Conservation (phyloP, 164 flowering plant species). For the Piper betle region DNA sequence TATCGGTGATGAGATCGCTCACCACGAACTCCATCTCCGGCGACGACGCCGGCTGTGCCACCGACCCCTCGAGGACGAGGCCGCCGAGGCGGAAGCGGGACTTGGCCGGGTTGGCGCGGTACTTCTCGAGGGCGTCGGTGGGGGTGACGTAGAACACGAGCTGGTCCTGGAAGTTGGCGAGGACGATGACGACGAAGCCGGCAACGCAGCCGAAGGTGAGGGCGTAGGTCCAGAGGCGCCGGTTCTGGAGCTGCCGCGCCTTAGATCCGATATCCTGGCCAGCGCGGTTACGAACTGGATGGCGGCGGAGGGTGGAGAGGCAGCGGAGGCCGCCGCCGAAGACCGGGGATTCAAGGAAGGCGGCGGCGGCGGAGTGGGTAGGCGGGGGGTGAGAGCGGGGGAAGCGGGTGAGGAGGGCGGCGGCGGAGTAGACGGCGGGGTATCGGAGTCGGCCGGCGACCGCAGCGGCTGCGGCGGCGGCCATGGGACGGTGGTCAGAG, state of each 20-base stretch:
- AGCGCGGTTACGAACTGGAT: conserved; percentile 23
- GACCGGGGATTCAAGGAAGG: not conserved
- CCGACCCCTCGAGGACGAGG: conserved; percentile 74
- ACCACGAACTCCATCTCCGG: conserved; percentile 71
- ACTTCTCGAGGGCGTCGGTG: conserved; percentile 58
- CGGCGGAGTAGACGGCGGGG: not conserved
- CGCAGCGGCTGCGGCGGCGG: not conserved
- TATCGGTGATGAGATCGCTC: conserved; percentile 70
- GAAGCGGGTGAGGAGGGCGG: not conserved
- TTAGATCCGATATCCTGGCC: conserved; percentile 60
- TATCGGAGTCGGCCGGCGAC: not conserved
- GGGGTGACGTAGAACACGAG: conserved; percentile 84
- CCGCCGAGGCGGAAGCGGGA: conserved; percentile 72
- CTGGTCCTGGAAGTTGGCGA: conserved; percentile 69
- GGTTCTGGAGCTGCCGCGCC: conserved; percentile 74
- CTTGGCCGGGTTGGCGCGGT: conserved; percentile 36
- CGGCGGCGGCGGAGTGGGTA: not conserved
- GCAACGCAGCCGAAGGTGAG: conserved; percentile 65
- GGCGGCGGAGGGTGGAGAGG: conserved; percentile 43
- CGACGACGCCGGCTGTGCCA: conserved; percentile 40
- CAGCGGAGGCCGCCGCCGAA: conserved; percentile 19
- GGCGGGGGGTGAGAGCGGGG: not conserved
- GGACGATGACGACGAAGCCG: conserved; percentile 55
- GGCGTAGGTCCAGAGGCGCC: conserved; percentile 87
- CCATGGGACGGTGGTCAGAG: not conserved